A percentile compares a stretch with the other conserved stretches of the same genome.
Evolutionary conservation across 1,284 basidiomycete genomes (phyloP).

Genomic region (Naganishia liquefaciens): DNA sequence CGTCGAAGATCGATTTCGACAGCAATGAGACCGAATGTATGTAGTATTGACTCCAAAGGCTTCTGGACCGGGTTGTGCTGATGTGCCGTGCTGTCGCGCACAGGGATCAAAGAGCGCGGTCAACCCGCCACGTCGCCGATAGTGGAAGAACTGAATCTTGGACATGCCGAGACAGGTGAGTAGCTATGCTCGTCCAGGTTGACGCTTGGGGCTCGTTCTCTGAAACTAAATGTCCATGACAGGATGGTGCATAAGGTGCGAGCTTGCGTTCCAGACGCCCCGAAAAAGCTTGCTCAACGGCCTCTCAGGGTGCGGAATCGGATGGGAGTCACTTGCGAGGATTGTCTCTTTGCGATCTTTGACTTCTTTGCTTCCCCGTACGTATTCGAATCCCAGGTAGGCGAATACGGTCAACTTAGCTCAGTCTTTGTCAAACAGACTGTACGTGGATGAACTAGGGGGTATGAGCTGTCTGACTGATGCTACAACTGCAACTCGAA

Average conservation of each 20-base stretch:
- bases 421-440: neutral
- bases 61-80: neutral
- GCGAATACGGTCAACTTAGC: neutral
- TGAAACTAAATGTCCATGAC: conserved; percentile 9
- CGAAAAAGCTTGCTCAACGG: neutral
- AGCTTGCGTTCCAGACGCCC: neutral
- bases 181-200: neutral
- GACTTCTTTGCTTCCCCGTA: conserved; percentile 51
- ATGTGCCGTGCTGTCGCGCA: neutral
- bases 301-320: conserved; percentile 45
- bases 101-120: conserved; percentile 51
- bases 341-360: conserved; percentile 51
- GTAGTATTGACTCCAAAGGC: neutral
- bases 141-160: conserved; percentile 50
- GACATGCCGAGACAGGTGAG: conserved; percentile 47
- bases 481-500: neutral
- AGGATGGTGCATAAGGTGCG: conserved; percentile 43
- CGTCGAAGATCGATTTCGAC: conserved; percentile 30
- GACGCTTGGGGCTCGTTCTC: neutral
- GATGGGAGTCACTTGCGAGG: conserved; percentile 45
- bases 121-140: conserved; percentile 52
- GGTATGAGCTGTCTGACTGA: conserved; percentile 38
- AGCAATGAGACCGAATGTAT: conserved; percentile 34
- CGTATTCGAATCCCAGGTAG: conserved; percentile 23
- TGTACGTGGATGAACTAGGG: conserved; percentile 49